Evolutionary conservation across 129 eudicot species (phyloP), one percentile per base, ranked within the genome.

Genomic region (Saussurea involucrata): DNA sequence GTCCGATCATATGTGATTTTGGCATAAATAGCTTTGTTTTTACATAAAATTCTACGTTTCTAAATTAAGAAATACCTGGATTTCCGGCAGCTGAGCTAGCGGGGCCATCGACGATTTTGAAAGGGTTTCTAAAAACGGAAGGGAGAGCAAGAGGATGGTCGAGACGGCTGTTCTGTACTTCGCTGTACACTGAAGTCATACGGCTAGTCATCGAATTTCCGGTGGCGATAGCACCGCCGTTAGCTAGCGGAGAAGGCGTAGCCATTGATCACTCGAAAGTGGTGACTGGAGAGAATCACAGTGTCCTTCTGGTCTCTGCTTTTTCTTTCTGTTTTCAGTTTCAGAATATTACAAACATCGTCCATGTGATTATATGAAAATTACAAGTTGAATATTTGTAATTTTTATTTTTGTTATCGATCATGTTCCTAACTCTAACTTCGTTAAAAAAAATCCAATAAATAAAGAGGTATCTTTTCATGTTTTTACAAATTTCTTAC

Each of bases 101-200:
- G 32, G 93, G 90, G 3, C 93, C 93, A 25, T 84, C 90, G 24
- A 89, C 90, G 79, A 86, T 83, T 22, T 78, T 70, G 67, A 89
- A 86, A 53, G 82, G 21, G 21, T 27, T 58, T 64, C 49, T 77
- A 68, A 90, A 74, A 24, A 90, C 96, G 33, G 88, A 82, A 11
- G 96, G 96, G 18, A 90, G 80, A 24, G 90, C 87, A 15, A 90
- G 90, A 25, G 92, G 72, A 58, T 87, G 88, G 64, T 88, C 89
- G 25, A 90, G 84, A 10, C 96, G 90, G 83, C 96, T 87, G 75
- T 83, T 85, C 81, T 90, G 96, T 13, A 90, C 85, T 58, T 90
- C 96, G 40, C 96, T 87, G 78, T 90, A 90, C 8, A 87, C 90
- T 18, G 88, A 75, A 6, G 90, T 72, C 25, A 75, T 44, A 21